Evolutionary conservation across 2,329 filamentous ascomycete genomes (phyloP), one percentile per base, ranked within the genome.

Genomic region (Ophiostoma himal-ulmi): DNA sequence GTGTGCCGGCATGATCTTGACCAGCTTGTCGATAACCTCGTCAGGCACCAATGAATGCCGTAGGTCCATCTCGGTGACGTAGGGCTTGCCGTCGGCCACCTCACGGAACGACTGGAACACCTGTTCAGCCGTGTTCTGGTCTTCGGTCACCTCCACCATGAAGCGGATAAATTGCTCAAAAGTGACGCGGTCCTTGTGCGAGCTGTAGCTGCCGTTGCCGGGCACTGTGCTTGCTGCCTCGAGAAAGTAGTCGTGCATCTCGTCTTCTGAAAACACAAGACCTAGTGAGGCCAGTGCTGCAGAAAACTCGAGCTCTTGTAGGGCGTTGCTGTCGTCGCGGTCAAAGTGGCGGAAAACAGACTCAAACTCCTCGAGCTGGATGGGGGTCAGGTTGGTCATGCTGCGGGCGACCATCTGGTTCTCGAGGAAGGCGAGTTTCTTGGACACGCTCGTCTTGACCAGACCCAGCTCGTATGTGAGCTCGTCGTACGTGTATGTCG

Each of bases 131-230:
- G 94, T 97, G 79, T 99, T 97, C 81, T 99, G 95, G 78, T 99
- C 95, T 81, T 99, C 95, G 14, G 95, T 99, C 68, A 97, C 95
- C 75, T 96, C 93, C 67, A 99, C 95, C 95, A 99, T 99, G 84
- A 99, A 99, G 54, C 92, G 89, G 78, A 99, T 99, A 78, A 99
- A 99, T 80, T 98, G 94, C 82, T 99, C 95, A 78, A 99, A 99
- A 5, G 92, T 95, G 68, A 99, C 95, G 74, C 91, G 87, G 79
- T 89, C 91, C 74, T 83, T 86, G 48, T 88, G 69, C 13, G 66
- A 26, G 39, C 22, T 37, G 69, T 66, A 34, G 48, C 13, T 37
- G 54, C 65, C 66, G 39, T 54, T 52, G 66, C 37, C 68, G 5
- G 69, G 52, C 22, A 67, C 37, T 36, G 66, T 37, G 52, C 87